phyloP scores from a whole-genome alignment of 768 basidiomycete genomes.

The Hypholoma sublateritium region DNA sequence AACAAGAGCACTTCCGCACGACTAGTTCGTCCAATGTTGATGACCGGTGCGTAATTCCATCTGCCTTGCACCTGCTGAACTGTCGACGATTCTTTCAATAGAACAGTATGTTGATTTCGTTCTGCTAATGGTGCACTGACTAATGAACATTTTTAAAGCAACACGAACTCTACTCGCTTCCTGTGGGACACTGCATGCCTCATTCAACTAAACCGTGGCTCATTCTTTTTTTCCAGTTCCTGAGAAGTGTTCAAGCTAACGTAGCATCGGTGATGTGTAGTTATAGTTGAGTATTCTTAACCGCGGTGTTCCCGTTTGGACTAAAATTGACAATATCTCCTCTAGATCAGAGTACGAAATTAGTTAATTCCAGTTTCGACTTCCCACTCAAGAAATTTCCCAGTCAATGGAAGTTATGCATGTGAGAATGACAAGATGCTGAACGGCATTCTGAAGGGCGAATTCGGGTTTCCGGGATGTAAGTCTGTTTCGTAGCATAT shows the following conservation, averaged over 20 bases:
- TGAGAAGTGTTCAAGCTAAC: constrained; percentile 62
- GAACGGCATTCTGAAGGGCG: constrained; percentile 63
- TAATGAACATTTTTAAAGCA: constrained; percentile 26
- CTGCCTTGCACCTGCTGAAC: neutral
- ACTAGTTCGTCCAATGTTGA: constrained; percentile 42
- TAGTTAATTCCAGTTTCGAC: neutral
- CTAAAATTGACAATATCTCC: neutral
- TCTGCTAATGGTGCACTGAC: neutral
- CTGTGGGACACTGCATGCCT: constrained; percentile 29
- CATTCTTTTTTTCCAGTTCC: constrained; percentile 30
- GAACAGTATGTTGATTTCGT: constrained; percentile 31
- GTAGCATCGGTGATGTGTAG: constrained; percentile 70
- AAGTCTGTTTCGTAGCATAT: constrained; percentile 16
- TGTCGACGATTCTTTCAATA: constrained; percentile 9
- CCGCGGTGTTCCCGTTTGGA: neutral
- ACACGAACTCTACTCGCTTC: constrained; percentile 59
- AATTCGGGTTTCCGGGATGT: constrained; percentile 70
- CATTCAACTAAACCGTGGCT: neutral
- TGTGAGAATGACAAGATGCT: constrained; percentile 63
- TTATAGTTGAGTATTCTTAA: constrained; percentile 40
- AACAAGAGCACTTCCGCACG: constrained; percentile 48
- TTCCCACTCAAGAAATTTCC: neutral
- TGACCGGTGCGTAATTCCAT: constrained; percentile 32
- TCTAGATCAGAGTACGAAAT: constrained; percentile 33
- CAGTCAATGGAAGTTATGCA: constrained; percentile 57